Evolutionary conservation across 2,329 filamentous ascomycete species (phyloP).

Genomic region (Claviceps paspali): DNA sequence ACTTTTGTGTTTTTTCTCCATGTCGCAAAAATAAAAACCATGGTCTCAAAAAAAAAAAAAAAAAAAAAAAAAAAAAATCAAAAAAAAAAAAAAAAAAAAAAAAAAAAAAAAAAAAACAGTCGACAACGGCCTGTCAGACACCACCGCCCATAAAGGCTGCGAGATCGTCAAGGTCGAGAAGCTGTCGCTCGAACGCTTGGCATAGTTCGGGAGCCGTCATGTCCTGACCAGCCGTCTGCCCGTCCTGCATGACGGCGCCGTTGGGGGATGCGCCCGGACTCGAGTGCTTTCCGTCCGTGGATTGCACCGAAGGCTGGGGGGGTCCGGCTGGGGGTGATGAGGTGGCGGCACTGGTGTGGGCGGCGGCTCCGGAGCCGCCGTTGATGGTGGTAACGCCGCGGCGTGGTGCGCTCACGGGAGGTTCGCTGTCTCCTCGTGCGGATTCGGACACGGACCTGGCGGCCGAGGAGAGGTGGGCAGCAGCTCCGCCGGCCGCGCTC

Average conservation of each 20-base stretch:
- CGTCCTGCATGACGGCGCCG: slow-evolving; percentile 17
- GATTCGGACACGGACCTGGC: slow-evolving; percentile 24
- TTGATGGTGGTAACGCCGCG: slow-evolving; percentile 45
- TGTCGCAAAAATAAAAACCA: too few relatives aligned
- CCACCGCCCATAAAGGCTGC: slow-evolving; percentile 49
- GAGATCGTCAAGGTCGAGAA: slow-evolving; percentile 44
- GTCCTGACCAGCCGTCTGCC: slow-evolving; percentile 26
- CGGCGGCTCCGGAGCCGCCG: slow-evolving; percentile 34
- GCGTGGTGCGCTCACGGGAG: slow-evolving; percentile 30
- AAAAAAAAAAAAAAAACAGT: too few relatives aligned
- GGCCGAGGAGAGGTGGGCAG: slow-evolving; percentile 15
- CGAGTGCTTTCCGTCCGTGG: slow-evolving; percentile 21
- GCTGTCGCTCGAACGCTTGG: slow-evolving; percentile 42
- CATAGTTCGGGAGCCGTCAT: slow-evolving; percentile 46
- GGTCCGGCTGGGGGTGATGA: slow-evolving; percentile 24
- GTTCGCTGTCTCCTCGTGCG: slow-evolving; percentile 36
- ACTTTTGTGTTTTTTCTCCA: too few relatives aligned
- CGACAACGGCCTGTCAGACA: too few relatives aligned
- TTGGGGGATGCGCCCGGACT: slow-evolving; percentile 19
- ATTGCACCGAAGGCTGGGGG: slow-evolving; percentile 12
- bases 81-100: too few relatives aligned
- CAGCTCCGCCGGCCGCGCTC: slow-evolving; percentile 9
- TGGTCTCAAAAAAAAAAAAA: too few relatives aligned
- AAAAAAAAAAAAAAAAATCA: too few relatives aligned
- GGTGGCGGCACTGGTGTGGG: slow-evolving; percentile 23